These are phyloP conservation scores for Paramecium pentaurelia DNA, from an alignment of 73 alveolate species.

Conservation along the genomic window DNA sequence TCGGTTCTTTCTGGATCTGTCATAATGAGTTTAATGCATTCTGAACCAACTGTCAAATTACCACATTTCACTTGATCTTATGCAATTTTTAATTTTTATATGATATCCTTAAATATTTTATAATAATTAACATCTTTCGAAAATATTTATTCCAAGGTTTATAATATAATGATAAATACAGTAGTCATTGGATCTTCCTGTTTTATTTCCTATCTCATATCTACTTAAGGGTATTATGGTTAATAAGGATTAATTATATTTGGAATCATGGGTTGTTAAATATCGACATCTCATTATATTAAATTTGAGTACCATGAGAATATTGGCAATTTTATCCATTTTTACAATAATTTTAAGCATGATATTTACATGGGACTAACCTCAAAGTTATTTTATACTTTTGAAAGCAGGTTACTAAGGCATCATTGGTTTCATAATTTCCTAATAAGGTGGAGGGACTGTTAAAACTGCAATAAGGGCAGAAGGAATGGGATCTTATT, in stretches of 20 bases:
- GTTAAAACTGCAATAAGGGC: neutral
- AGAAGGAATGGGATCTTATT: neutral
- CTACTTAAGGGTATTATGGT: neutral
- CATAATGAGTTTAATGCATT: neutral
- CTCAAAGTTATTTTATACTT: neutral
- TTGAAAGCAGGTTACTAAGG: neutral
- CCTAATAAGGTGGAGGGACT: neutral
- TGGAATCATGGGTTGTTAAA: neutral
- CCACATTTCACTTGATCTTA: neutral
- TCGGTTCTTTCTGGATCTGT: neutral
- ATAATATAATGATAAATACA: neutral
- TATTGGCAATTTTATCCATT: conserved; percentile 15
- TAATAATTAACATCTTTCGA: neutral
- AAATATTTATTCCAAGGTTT: neutral
- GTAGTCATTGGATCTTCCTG: neutral
- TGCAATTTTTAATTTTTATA: conserved; percentile 7
- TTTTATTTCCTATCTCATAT: neutral
- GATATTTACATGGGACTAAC: neutral
- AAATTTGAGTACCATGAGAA: conserved; percentile 11
- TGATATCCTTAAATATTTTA: neutral
- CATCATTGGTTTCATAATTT: neutral
- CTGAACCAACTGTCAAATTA: neutral
- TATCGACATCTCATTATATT: neutral
- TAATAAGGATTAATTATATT: neutral
- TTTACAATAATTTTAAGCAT: conserved; percentile 26